Percentiles rank a stretch among this genome's conserved stretches.
phyloP scores from a whole-genome alignment of 768 basidiomycete species.

The Hygrocybe punicea region DNA sequence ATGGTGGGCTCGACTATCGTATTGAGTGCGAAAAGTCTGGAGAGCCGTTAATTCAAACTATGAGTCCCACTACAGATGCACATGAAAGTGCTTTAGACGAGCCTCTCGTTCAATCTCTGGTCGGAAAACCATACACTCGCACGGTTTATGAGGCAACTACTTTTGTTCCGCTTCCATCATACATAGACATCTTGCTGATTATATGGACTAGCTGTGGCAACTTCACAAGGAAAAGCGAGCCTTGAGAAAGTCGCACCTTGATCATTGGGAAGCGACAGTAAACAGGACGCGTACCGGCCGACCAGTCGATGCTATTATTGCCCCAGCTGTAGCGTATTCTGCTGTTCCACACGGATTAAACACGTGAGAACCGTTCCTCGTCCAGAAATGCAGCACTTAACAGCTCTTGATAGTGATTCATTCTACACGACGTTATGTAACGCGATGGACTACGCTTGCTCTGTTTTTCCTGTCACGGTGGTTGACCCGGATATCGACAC shows the following conservation, averaged over 20 bases:
- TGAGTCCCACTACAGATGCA: constrained; percentile 38
- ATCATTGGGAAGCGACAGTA: constrained; percentile 58
- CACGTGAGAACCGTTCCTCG: constrained; percentile 30
- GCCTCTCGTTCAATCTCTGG: constrained; percentile 44
- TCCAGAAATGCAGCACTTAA: constrained; percentile 3
- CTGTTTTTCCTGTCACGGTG: constrained; percentile 60
- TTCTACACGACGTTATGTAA: constrained; percentile 68
- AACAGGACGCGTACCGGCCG: constrained; percentile 59
- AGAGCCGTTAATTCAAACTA: constrained; percentile 57
- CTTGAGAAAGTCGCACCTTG: constrained; percentile 50
- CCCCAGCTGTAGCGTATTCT: constrained; percentile 56
- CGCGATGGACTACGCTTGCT: constrained; percentile 56
- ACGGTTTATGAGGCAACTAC: constrained; percentile 39
- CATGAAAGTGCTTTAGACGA: constrained; percentile 32
- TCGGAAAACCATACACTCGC: constrained; percentile 46
- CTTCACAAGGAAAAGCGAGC: constrained; percentile 49
- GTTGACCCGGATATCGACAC: constrained; percentile 56
- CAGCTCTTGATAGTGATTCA: constrained; percentile 30
- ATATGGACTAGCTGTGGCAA: constrained; percentile 54
- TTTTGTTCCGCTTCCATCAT: background rate
- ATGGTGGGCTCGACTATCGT: constrained; percentile 48
- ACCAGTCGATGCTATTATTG: constrained; percentile 71
- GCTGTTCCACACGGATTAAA: constrained; percentile 61
- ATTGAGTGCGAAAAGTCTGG: constrained; percentile 44
- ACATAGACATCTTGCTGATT: background rate